Conservation (phyloP, 305 asterid genomes). For the Fraxinus dipetala region DNA sequence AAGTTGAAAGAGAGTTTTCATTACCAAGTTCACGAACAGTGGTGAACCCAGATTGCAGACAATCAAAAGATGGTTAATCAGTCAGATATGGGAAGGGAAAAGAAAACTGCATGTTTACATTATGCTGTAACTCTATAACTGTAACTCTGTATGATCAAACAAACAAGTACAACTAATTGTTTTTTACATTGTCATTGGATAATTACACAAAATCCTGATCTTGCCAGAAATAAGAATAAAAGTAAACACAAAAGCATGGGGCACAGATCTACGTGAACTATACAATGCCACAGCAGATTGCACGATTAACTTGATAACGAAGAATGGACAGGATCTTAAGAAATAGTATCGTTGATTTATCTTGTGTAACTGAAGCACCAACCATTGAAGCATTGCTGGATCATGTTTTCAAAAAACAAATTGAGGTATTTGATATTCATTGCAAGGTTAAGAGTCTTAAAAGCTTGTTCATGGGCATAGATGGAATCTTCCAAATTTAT, state of each 20-base stretch:
- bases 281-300: background rate
- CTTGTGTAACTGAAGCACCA: background rate
- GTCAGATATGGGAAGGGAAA: slow-evolving; percentile 1
- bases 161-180: background rate
- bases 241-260: slow-evolving; percentile 15
- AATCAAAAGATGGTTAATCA: slow-evolving; percentile 14
- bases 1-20: slow-evolving; percentile 7
- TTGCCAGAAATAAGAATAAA: slow-evolving; percentile 7
- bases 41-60: slow-evolving; percentile 15
- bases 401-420: background rate
- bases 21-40: slow-evolving; percentile 8
- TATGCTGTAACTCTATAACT: slow-evolving; percentile 14
- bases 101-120: background rate
- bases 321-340: background rate
- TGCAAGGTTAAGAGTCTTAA: background rate
- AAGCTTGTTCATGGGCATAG: background rate
- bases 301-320: background rate
- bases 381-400: background rate
- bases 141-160: slow-evolving; percentile 8
- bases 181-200: background rate
- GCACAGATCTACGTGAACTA: slow-evolving; percentile 6
- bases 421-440: background rate
- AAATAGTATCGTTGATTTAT: background rate
- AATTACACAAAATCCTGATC: background rate
- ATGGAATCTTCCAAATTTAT: background rate